These are phyloP conservation scores for Populus hybrid DNA, from an alignment of 441 rosid species.

Conservation along the genomic window DNA sequence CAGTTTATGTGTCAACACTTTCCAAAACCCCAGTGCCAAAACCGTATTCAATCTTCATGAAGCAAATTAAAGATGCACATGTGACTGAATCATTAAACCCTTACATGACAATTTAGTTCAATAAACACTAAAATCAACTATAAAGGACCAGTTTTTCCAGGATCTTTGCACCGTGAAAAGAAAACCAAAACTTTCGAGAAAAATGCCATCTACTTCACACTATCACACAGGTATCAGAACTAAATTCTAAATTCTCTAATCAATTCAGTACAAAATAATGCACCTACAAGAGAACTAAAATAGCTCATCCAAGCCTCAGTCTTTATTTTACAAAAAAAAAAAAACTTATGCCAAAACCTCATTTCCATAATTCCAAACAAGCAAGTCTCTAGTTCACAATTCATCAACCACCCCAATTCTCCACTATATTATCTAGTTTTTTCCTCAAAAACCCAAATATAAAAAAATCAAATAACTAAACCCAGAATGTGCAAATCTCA, in stretches of 20 bases:
- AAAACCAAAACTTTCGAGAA: not conserved
- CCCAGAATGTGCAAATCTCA: conserved; percentile 5
- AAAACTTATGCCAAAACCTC: not conserved
- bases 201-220: not conserved
- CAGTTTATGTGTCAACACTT: conserved; percentile 48
- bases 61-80: conserved; percentile 5
- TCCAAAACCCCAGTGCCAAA: conserved; percentile 27
- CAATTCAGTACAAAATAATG: conserved; percentile 12
- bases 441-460: conserved; percentile 7
- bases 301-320: not conserved
- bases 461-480: conserved; percentile 10
- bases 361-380: conserved; percentile 5
- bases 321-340: not conserved
- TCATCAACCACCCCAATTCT: conserved; percentile 14
- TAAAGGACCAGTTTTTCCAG: not conserved
- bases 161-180: not conserved
- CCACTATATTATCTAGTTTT: not conserved
- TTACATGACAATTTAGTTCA: not conserved
- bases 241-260: not conserved
- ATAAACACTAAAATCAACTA: not conserved
- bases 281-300: not conserved
- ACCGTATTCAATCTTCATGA: conserved; percentile 26
- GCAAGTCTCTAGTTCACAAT: conserved; percentile 1
- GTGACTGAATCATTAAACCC: not conserved
- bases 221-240: not conserved